Base-by-base conservation (phyloP, 2,329 filamentous ascomycete species). In the Penicillium paneum region DNA sequence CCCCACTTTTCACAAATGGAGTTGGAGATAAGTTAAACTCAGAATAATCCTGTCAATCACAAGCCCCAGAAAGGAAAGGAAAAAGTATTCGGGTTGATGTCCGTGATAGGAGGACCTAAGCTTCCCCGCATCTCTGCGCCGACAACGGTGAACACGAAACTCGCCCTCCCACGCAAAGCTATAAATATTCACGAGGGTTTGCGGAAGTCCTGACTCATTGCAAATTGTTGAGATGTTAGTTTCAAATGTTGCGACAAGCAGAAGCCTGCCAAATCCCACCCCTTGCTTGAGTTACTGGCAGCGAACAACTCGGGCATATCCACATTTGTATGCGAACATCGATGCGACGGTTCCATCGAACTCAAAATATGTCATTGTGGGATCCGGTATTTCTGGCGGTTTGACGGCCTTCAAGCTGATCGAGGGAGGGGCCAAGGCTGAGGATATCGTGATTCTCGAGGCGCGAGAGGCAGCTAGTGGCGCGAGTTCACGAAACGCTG, bases 271-370 rank as follows among this genome's bases (percentile, higher is more conserved):
- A 7, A 58, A 62, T 21, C 8, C 48, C 17, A 55, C 54, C 5
- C 64, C 72, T 26, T 69, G 71, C 44, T 60, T 75, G 17, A 73
- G 70, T 31, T 77, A 75, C 31, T 65, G 63, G 63, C 61, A 65
- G 26, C 60, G 58, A n/a, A 65, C 63, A 12, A 65, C 61, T 10
- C 61, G 63, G 11, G 58, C 44, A 21, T 62, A 62, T 31, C 55
- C 54, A 11, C 35, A 61, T 50, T 41, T 65, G 5, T 36, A 54
- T 29, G 57, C 55, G 8, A 60, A 63, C 24, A 42, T 44, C 10
- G 8, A 55, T 12, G 15, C 15, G 3, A 4, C 43, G 1, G 48
- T 63, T 0, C 60, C 61, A 13, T 8, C 52, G 1, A 35, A 11
- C 0, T 31, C 46, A 2, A 56, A 59, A 48, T 65, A 60, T 45